phyloP scores from a whole-genome alignment of 2,329 filamentous ascomycete genomes.

The Colletotrichum trifolii region DNA sequence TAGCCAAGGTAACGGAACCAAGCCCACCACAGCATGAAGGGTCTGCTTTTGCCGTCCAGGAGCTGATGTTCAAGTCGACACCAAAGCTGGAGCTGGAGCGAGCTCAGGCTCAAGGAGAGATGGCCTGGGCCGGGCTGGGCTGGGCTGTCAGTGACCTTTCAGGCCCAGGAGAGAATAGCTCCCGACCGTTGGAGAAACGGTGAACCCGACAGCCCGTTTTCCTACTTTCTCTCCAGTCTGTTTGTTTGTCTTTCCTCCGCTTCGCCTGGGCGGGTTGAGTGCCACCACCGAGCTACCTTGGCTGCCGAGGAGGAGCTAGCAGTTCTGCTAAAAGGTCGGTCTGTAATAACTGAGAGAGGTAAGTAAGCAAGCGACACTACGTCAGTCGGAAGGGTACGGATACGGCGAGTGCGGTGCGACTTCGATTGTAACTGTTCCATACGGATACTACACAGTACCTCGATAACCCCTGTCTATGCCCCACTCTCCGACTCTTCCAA shows the following conservation, averaged over 20 bases:
- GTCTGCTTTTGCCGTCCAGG: too few relatives aligned
- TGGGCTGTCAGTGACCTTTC: slow-evolving; percentile 1
- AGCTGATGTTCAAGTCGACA: too few relatives aligned
- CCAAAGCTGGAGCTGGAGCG: too few relatives aligned
- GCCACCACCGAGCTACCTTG: too few relatives aligned
- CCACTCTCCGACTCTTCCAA: slow-evolving; percentile 29
- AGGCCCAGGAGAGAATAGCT: slow-evolving; percentile 16
- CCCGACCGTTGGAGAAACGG: neutral
- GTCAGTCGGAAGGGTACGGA: slow-evolving; percentile 11
- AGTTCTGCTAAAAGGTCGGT: slow-evolving; percentile 1
- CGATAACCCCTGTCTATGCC: slow-evolving; percentile 18
- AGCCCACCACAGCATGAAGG: slow-evolving; percentile 12
- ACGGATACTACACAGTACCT: too few relatives aligned
- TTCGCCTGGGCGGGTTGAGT: neutral
- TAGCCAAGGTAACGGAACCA: neutral
- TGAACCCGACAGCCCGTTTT: neutral
- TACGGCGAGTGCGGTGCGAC: slow-evolving; percentile 22
- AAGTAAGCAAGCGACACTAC: slow-evolving; percentile 19
- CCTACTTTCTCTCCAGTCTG: neutral
- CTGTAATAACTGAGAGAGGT: slow-evolving; percentile 14
- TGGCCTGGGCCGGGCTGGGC: neutral
- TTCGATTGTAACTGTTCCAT: neutral
- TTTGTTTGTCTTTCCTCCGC: slow-evolving; percentile 7
- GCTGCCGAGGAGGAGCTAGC: too few relatives aligned
- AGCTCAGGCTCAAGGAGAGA: too few relatives aligned